Evolutionary conservation across 106 monocot species (phyloP).

Genomic region (Allium cepa): DNA sequence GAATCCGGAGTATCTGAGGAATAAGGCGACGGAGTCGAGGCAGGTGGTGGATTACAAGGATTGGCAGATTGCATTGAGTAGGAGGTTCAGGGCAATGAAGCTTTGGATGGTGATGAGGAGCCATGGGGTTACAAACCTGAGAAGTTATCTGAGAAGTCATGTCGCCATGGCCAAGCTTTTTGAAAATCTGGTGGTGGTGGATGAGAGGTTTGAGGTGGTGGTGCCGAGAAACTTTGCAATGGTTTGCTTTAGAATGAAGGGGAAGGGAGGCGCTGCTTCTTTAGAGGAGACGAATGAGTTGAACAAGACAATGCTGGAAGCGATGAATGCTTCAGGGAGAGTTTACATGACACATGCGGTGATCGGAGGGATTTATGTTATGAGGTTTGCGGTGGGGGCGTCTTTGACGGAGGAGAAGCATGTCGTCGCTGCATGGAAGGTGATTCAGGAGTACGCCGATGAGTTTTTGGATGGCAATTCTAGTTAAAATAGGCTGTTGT

Average conservation of each 20-base stretch:
- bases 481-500: too few relatives aligned
- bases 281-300: background rate
- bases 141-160: slow-evolving; percentile 20
- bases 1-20: slow-evolving; percentile 40
- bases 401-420: slow-evolving; percentile 45
- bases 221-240: slow-evolving; percentile 27
- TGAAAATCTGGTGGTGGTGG: slow-evolving; percentile 23
- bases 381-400: slow-evolving; percentile 41
- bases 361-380: slow-evolving; percentile 34
- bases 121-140: slow-evolving; percentile 34
- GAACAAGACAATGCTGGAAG: slow-evolving; percentile 15
- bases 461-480: background rate
- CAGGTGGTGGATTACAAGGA: slow-evolving; percentile 54
- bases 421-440: slow-evolving; percentile 29
- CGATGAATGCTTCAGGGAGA: slow-evolving; percentile 13
- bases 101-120: slow-evolving; percentile 49
- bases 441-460: slow-evolving; percentile 25
- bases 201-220: slow-evolving; percentile 50
- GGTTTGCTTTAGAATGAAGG: slow-evolving; percentile 42
- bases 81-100: slow-evolving; percentile 39
- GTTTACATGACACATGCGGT: slow-evolving; percentile 33
- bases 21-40: slow-evolving; percentile 37
- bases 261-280: background rate
- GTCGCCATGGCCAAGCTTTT: slow-evolving; percentile 44
- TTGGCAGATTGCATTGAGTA: slow-evolving; percentile 48